A percentile compares a stretch with the other conserved stretches of the same genome.
phyloP scores from a whole-genome alignment of 805 yeast species.

The Candida peoriensis region DNA sequence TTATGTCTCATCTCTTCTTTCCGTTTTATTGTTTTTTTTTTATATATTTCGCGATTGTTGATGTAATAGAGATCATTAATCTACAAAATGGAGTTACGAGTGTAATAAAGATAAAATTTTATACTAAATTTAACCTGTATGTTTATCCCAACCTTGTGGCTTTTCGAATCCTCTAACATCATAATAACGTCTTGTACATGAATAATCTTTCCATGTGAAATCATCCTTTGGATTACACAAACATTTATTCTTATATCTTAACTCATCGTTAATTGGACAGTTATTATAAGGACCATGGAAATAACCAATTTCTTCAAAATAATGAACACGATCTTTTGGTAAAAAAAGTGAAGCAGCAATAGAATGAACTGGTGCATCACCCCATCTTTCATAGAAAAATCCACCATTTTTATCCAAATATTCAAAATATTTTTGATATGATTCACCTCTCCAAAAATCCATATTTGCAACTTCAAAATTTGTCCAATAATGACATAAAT shows the following conservation, averaged over 20 bases:
- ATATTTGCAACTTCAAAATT: conserved; percentile 73
- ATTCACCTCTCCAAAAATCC: conserved; percentile 56
- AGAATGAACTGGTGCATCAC: conserved; percentile 90
- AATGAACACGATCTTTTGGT: conserved; percentile 65
- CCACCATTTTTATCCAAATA: conserved; percentile 67
- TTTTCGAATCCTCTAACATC: conserved; percentile 49
- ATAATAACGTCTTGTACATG: conserved; percentile 65
- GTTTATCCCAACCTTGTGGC: conserved; percentile 69
- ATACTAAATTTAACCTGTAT: conserved; percentile 32
- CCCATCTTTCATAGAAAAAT: conserved; percentile 86
- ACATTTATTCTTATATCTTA: conserved; percentile 62
- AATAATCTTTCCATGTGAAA: conserved; percentile 71
- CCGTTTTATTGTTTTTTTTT: no score
- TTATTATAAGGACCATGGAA: conserved; percentile 76
- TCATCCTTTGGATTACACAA: conserved; percentile 65
- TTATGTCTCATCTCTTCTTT: no score
- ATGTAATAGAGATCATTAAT: no score
- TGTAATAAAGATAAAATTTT: no score
- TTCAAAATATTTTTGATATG: conserved; percentile 57
- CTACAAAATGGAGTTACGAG: no score
- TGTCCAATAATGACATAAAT: conserved; percentile 80
- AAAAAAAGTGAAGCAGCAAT: conserved; percentile 79
- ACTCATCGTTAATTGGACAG: conserved; percentile 65
- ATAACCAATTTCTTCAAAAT: conserved; percentile 83
- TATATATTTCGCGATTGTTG: no score